Conservation (phyloP, 371 early-diverging fungal genomes). For the Mortierella sp. region DNA sequence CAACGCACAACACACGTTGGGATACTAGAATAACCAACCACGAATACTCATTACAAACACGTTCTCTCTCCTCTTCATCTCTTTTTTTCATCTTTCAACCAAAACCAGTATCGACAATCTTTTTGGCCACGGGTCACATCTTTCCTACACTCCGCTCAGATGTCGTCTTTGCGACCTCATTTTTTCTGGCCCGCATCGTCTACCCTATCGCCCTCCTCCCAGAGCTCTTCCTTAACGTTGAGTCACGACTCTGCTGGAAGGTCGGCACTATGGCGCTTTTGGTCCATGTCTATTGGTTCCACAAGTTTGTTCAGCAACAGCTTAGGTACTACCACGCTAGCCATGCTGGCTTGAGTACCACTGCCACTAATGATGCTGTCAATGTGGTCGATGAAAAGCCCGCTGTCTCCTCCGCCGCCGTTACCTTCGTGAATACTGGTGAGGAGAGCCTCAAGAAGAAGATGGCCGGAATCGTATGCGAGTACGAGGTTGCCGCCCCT, state of each 20-base stretch:
- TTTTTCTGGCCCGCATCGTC: slow-evolving; percentile 35
- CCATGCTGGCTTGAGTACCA: neutral
- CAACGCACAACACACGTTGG: neutral
- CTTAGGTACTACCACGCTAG: slow-evolving; percentile 27
- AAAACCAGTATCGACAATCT: slow-evolving; percentile 39
- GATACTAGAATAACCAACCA: neutral
- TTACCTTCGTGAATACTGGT: neutral
- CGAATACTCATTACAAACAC: neutral
- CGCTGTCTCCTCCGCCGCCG: neutral
- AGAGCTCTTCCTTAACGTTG: slow-evolving; percentile 42
- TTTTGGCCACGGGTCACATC: slow-evolving; percentile 46
- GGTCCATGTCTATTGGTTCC: slow-evolving; percentile 51
- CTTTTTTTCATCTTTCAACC: neutral
- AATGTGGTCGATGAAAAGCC: neutral
- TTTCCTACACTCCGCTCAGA: slow-evolving; percentile 46
- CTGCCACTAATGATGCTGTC: neutral
- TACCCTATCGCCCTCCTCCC: slow-evolving; percentile 45
- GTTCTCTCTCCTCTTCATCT: neutral
- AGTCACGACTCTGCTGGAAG: slow-evolving; percentile 44
- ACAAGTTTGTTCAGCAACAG: slow-evolving; percentile 50
- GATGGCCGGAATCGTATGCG: neutral
- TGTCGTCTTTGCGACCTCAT: slow-evolving; percentile 32
- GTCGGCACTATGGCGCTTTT: slow-evolving; percentile 32
- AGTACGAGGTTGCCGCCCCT: neutral
- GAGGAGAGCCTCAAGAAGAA: neutral